phyloP scores from a whole-genome alignment of 2,329 filamentous ascomycete genomes.

The Knoxdaviesia capensis region DNA sequence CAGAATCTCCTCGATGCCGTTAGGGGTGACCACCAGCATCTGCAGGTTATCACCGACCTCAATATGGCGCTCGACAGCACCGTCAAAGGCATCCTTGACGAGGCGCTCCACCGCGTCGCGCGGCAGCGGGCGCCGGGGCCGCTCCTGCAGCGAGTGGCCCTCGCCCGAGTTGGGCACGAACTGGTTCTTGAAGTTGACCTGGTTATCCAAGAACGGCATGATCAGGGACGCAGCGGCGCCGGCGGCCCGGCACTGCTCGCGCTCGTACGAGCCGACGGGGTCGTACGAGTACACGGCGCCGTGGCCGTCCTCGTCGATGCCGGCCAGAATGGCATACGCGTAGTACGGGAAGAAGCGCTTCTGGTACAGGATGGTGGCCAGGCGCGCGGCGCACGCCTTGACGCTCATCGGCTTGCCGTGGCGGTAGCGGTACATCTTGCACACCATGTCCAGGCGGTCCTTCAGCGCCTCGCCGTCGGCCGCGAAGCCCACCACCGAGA shows the following conservation, averaged over 20 bases:
- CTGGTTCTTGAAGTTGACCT: constrained; percentile 99
- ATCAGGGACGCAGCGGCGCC: constrained; percentile 86
- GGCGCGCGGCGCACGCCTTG: constrained; percentile 80
- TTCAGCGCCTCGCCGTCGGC: constrained; percentile 87
- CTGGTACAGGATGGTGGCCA: constrained; percentile 87
- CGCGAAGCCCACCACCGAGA: constrained; percentile 89
- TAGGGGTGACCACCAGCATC: constrained; percentile 78
- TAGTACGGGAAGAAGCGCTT: constrained; percentile 99
- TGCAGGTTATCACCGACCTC: constrained; percentile 94
- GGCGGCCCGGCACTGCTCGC: constrained; percentile 86
- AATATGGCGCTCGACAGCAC: constrained; percentile 95
- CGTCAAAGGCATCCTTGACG: constrained; percentile 94
- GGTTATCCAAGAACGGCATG: constrained; percentile 98
- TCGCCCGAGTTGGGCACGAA: constrained; percentile 72
- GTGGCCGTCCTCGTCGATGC: constrained; percentile 82
- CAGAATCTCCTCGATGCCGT: constrained; percentile 75
- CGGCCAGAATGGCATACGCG: constrained; percentile 81
- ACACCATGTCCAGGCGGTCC: constrained; percentile 80
- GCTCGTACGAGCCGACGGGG: constrained; percentile 91
- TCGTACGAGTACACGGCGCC: constrained; percentile 96
- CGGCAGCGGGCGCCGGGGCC: constrained; percentile 49
- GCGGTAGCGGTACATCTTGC: constrained; percentile 98
- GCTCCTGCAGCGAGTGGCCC: constrained; percentile 61
- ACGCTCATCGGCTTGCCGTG: constrained; percentile 94
- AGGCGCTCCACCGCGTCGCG: constrained; percentile 60